Base-by-base conservation (phyloP, 208 protist genomes). In the Crithidia expoeki region DNA sequence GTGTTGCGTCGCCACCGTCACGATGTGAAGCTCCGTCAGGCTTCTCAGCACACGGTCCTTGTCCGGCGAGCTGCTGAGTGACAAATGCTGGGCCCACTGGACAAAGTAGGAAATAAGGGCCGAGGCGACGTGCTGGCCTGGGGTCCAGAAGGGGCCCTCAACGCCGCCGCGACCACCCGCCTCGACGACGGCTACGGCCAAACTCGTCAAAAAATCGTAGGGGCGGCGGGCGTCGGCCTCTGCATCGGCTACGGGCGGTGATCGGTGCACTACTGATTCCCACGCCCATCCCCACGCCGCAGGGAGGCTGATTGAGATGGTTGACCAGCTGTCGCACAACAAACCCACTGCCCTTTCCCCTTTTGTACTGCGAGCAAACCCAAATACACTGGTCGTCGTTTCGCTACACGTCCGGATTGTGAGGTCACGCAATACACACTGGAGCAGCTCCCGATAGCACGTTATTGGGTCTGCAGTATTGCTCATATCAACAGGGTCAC, bases 221-320 rank as follows among this genome's bases (percentile, higher is more conserved):
- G 6, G 30, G 30, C 21, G 9, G 4, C 12, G 25, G 4, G 34
- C 16, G 17, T 40, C 17, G 7, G 30, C 2, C 33, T 60, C 10
- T 17, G 55, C 4, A 34, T 40, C 34, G 10, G 30, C 52, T 40
- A 38, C 5, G 14, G 52, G 46, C 21, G 55, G 25, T 2, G 34
- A 34, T 11, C n/a, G 33, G 16, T 60, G 30, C 5, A 60, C 33
- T 30, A 55, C 65, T 2, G 52, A 34, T 7, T 46, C 55, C 52
- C 55, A 71, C 14, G 65, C 65, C 33, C 32, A 50, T 6, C 42
- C 23, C 65, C 65, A 71, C 28, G 44, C 58, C 30, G n/a, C 23
- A 19, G 65, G 53, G 0, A 71, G 25, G 23, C 28, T 19, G 5
- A 11, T 21, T 16, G 65, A 61, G 10, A 62, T 53, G 25, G 0